Percentiles rank a stretch among this genome's conserved stretches.
phyloP scores from a whole-genome alignment of 768 basidiomycete genomes.

The Kwoniella botswanensis region DNA sequence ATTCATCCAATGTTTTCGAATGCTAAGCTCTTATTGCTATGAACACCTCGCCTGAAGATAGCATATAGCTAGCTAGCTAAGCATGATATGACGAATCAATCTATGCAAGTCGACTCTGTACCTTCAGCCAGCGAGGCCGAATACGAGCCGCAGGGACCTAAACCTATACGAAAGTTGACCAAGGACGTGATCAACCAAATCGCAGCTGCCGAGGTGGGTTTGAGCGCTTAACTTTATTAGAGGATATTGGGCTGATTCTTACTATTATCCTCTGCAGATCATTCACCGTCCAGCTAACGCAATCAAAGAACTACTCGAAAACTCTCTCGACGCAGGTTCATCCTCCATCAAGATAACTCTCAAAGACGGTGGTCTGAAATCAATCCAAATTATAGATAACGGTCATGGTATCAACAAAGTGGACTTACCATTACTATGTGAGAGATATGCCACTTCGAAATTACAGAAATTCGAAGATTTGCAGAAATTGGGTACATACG shows the following conservation, averaged over 20 bases:
- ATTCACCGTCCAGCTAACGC: constrained; percentile 91
- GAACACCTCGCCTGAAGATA: not conserved
- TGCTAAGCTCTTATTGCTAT: not conserved
- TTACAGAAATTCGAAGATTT: constrained; percentile 84
- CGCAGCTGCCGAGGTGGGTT: constrained; percentile 67
- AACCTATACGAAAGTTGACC: constrained; percentile 71
- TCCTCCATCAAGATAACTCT: constrained; percentile 83
- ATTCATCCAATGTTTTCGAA: no score
- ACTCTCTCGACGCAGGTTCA: constrained; percentile 89
- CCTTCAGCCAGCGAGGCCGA: constrained; percentile 6
- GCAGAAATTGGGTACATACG: constrained; percentile 82
- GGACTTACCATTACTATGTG: constrained; percentile 87
- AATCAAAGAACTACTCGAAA: constrained; percentile 93
- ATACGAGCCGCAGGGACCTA: constrained; percentile 47
- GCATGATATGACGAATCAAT: constrained; percentile 15
- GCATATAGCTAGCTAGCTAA: not conserved
- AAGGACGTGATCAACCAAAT: constrained; percentile 89
- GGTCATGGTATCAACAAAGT: constrained; percentile 89
- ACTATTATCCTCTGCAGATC: constrained; percentile 63
- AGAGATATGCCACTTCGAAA: constrained; percentile 95
- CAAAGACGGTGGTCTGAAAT: constrained; percentile 94
- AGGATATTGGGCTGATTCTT: no score
- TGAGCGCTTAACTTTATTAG: no score
- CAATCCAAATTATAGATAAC: constrained; percentile 95
- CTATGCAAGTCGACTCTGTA: constrained; percentile 25